These are phyloP conservation scores for Populus ilicifolia DNA, from an alignment of 345 rosid genomes.

Conservation along the genomic window DNA sequence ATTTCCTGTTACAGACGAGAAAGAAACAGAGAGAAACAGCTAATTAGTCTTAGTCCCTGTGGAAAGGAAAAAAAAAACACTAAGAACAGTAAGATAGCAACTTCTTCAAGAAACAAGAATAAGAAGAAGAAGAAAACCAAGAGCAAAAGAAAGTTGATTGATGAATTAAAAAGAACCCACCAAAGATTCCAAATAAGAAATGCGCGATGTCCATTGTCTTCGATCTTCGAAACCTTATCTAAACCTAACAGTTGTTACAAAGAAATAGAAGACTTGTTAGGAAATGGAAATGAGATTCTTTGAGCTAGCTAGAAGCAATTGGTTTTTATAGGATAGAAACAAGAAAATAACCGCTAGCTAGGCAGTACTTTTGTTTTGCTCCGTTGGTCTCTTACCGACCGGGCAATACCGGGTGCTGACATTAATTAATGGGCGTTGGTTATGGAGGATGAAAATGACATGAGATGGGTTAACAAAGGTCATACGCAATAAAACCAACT, in stretches of 20 bases:
- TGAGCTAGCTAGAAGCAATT: neutral
- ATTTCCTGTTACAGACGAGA: constrained; percentile 57
- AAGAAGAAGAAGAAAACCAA: neutral
- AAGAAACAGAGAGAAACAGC: neutral
- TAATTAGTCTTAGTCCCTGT: neutral
- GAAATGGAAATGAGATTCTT: neutral
- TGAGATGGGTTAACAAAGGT: neutral
- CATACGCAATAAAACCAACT: neutral
- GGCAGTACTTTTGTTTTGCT: neutral
- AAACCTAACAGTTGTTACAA: no score
- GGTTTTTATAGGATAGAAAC: constrained; percentile 26
- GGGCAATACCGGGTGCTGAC: constrained; percentile 4
- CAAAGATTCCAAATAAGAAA: constrained; percentile 84
- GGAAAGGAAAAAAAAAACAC: no score
- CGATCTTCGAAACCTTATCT: neutral
- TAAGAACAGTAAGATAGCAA: neutral
- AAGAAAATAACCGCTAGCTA: constrained; percentile 2
- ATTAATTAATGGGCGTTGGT: neutral
- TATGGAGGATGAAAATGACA: neutral
- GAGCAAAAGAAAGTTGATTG: constrained; percentile 1
- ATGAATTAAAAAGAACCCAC: constrained; percentile 36
- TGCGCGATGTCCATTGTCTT: constrained; percentile 53
- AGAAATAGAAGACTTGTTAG: neutral
- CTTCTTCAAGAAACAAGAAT: constrained; percentile 1
- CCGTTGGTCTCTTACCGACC: no score